A percentile compares a stretch with the other conserved stretches of the same genome.
Conservation (phyloP, 257 asterid genomes). For the Jasminum sambac region DNA sequence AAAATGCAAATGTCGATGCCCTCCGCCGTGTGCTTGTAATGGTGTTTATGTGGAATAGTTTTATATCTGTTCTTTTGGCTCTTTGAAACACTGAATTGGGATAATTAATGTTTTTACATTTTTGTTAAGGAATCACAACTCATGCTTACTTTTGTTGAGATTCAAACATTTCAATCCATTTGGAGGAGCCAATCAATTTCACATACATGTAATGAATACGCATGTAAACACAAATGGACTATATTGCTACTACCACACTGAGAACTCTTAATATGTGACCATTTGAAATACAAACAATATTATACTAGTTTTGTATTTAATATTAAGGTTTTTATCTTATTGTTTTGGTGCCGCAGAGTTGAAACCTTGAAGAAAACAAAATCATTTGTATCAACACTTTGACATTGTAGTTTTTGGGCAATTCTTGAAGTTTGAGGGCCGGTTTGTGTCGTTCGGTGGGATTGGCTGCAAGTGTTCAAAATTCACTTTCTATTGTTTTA, state of each 20-base stretch:
- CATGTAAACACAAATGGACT: not conserved
- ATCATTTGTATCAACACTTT: not conserved
- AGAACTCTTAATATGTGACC: not conserved
- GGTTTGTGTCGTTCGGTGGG: constrained; percentile 6
- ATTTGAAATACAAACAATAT: not conserved
- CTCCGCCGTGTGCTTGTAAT: not conserved
- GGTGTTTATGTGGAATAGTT: not conserved
- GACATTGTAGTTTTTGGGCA: not conserved
- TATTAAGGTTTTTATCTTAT: not conserved
- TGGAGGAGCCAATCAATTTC: not conserved
- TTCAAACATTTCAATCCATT: not conserved
- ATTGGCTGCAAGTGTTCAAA: constrained; percentile 52
- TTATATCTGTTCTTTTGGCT: not conserved
- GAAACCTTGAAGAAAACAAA: not conserved
- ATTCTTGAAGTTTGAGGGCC: constrained; percentile 9
- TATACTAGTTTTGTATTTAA: not conserved
- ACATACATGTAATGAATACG: not conserved
- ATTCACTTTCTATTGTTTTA: constrained; percentile 39
- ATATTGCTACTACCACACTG: not conserved
- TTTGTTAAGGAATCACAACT: not conserved
- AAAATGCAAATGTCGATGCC: not conserved
- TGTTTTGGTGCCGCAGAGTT: not conserved
- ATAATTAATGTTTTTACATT: not conserved
- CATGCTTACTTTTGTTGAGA: not conserved
- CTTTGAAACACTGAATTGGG: constrained; percentile 1